phyloP scores from a whole-genome alignment of 2,329 filamentous ascomycete species.

The Falciphora oryzae region DNA sequence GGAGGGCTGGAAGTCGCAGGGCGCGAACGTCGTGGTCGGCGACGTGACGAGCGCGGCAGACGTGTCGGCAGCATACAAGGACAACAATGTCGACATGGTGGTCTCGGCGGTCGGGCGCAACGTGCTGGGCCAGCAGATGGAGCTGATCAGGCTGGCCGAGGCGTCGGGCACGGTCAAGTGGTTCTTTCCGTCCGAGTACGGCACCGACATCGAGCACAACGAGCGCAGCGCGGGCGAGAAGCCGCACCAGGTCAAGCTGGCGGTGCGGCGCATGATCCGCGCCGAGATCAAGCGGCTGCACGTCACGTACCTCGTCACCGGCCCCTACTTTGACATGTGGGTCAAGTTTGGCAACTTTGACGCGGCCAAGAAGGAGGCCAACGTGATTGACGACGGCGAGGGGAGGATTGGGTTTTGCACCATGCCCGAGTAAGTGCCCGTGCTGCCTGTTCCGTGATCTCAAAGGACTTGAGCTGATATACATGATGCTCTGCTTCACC shows the following conservation, averaged over 20 bases:
- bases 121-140: conserved; percentile 55
- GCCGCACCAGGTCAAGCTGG: conserved; percentile 65
- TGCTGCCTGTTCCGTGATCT: no score
- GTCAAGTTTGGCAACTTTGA: conserved; percentile 55
- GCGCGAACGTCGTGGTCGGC: conserved; percentile 50
- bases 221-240: conserved; percentile 52
- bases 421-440: conserved; percentile 59
- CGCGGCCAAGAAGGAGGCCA: conserved; percentile 47
- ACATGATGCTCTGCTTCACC: not conserved
- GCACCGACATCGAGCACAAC: conserved; percentile 59
- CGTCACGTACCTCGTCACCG: conserved; percentile 64
- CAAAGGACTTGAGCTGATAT: not conserved
- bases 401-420: conserved; percentile 62
- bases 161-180: conserved; percentile 46
- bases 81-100: conserved; percentile 51
- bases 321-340: conserved; percentile 62
- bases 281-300: conserved; percentile 47
- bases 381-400: conserved; percentile 56
- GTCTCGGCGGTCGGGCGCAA: conserved; percentile 59
- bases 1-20: conserved; percentile 33
- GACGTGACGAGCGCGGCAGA: conserved; percentile 46
- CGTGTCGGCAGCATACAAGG: conserved; percentile 49
- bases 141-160: conserved; percentile 55
- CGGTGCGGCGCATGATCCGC: conserved; percentile 56
- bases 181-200: conserved; percentile 65